Percentiles rank a stretch among this genome's conserved stretches.
phyloP scores from a whole-genome alignment of 176 grass and related monocot species.

The Urochloa ruziziensis region DNA sequence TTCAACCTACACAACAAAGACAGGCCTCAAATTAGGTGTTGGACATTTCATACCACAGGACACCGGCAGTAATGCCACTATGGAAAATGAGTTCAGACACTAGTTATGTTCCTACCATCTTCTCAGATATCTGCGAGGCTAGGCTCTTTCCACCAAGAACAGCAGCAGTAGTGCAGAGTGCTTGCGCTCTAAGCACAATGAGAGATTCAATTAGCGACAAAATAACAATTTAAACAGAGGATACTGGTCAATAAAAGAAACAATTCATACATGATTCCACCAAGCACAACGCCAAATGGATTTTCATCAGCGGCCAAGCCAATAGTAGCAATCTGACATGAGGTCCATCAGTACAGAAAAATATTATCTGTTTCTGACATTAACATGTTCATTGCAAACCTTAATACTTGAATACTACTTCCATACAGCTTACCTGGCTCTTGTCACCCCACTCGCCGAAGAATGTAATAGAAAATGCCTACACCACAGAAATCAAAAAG shows the following conservation, averaged over 20 bases:
- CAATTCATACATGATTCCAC: conserved; percentile 71
- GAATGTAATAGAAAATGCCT: conserved; percentile 99
- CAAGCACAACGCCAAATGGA: conserved; percentile 92
- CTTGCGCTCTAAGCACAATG: conserved; percentile 62
- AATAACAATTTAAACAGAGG: neutral
- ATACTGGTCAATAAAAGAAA: neutral
- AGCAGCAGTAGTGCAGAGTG: conserved; percentile 93
- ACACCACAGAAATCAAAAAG: conserved; percentile 21
- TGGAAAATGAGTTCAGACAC: neutral
- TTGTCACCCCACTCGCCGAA: conserved; percentile 99
- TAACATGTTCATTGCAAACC: neutral
- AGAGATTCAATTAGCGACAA: conserved; percentile 5
- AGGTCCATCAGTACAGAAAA: neutral
- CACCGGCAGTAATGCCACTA: neutral
- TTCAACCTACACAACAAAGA: conserved; percentile 50
- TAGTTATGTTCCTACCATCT: conserved; percentile 53
- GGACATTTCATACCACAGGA: neutral
- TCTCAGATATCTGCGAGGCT: conserved; percentile 97
- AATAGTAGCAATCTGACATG: conserved; percentile 90
- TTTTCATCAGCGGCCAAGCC: conserved; percentile 91
- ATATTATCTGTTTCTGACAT: conserved; percentile 17
- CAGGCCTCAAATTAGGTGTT: neutral
- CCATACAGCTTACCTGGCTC: conserved; percentile 70
- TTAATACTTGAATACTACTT: conserved; percentile 3
- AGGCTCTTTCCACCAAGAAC: conserved; percentile 94